Conservation (phyloP, 768 basidiomycete genomes). For the Saitozyma podzolica region DNA sequence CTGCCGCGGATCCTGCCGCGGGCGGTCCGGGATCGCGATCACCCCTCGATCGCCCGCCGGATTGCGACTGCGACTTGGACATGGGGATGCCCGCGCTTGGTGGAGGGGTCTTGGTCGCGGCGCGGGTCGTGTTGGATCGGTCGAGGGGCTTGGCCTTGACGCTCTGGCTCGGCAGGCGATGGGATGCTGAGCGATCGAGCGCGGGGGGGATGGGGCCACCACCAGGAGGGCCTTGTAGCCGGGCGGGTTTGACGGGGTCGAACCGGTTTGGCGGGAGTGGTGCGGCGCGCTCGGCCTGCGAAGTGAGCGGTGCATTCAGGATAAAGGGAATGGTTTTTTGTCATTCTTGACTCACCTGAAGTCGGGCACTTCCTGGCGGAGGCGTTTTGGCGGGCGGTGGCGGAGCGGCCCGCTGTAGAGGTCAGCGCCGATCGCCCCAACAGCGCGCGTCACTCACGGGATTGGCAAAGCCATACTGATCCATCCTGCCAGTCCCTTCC, state of each 20-base stretch:
- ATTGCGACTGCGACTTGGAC: constrained; percentile 35
- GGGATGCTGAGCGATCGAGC: constrained; percentile 62
- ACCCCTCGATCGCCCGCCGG: constrained; percentile 9
- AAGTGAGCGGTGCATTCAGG: not conserved
- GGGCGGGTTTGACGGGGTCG: constrained; percentile 30
- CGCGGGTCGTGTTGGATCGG: constrained; percentile 81
- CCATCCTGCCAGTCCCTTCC: constrained; percentile 23
- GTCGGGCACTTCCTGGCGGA: constrained; percentile 13
- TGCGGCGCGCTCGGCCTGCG: constrained; percentile 36
- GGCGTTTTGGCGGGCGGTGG: constrained; percentile 37
- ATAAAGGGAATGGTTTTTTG: too few relatives aligned
- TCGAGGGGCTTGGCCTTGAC: constrained; percentile 70
- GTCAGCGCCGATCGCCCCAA: not conserved
- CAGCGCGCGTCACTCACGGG: constrained; percentile 33
- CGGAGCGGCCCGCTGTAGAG: constrained; percentile 43
- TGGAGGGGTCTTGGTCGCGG: constrained; percentile 49
- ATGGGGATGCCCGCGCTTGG: constrained; percentile 25
- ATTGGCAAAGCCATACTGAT: constrained; percentile 39
- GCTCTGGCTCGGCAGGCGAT: constrained; percentile 73
- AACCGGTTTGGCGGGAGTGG: constrained; percentile 31
- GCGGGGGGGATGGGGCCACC: constrained; percentile 44
- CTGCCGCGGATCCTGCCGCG: constrained; percentile 65
- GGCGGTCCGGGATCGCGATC: constrained; percentile 46
- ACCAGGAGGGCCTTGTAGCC: constrained; percentile 44
- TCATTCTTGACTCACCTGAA: constrained; percentile 13